Conservation (phyloP, 2,329 filamentous ascomycete genomes). For the Beauveria asiatica region DNA sequence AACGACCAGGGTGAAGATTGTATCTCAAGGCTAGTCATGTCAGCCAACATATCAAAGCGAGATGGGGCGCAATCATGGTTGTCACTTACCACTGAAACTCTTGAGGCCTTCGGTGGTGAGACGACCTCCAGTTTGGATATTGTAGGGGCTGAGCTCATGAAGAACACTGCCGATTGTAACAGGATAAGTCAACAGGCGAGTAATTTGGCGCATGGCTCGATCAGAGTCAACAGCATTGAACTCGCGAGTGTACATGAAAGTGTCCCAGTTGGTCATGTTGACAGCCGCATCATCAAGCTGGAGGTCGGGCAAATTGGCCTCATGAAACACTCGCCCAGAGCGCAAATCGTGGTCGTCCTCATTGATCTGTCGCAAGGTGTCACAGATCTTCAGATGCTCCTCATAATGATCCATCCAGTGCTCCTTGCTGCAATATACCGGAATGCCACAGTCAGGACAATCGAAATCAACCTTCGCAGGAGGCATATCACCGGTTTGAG, state of each 20-base stretch:
- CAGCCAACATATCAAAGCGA: conserved; percentile 11
- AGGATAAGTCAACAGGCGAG: conserved; percentile 86
- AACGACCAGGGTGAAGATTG: conserved; percentile 78
- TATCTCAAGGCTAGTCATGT: conserved; percentile 67
- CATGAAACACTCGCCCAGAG: conserved; percentile 84
- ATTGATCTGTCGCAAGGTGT: conserved; percentile 85
- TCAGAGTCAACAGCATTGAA: conserved; percentile 89
- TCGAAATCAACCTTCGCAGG: conserved; percentile 86
- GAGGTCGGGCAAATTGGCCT: conserved; percentile 82
- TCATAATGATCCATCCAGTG: conserved; percentile 98
- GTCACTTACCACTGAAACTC: conserved; percentile 73
- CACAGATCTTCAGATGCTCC: conserved; percentile 83
- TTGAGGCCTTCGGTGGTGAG: conserved; percentile 85
- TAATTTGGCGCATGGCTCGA: conserved; percentile 85
- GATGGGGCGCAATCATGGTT: neutral
- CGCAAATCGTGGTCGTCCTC: conserved; percentile 95
- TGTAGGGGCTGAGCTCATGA: conserved; percentile 92
- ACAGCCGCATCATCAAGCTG: conserved; percentile 89
- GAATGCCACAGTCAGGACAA: conserved; percentile 91
- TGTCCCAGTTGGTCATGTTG: conserved; percentile 99
- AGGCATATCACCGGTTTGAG: conserved; percentile 45
- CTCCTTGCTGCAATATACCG: conserved; percentile 86
- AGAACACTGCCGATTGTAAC: conserved; percentile 84
- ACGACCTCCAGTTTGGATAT: conserved; percentile 62
- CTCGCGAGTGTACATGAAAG: conserved; percentile 84